Conservation (phyloP, 345 rosid genomes). For the Pugionium cornutum region DNA sequence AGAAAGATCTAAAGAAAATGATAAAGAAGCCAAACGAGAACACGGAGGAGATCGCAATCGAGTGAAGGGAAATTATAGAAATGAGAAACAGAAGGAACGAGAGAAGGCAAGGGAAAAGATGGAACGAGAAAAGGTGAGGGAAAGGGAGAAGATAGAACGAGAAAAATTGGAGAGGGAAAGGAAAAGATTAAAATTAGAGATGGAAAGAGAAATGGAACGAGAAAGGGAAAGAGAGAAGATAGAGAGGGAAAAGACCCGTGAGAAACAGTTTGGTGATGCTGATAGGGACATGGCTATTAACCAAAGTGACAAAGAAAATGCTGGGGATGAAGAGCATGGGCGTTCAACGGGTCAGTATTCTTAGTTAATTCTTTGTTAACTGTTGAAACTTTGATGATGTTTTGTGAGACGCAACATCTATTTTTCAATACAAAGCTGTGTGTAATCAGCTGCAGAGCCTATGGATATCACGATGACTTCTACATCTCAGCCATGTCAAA, state of each 20-base stretch:
- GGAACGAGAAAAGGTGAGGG: conserved; percentile 59
- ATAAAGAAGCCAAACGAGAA: conserved; percentile 58
- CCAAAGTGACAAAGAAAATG: conserved; percentile 54
- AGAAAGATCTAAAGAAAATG: conserved; percentile 49
- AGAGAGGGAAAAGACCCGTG: conserved; percentile 66
- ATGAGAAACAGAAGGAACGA: conserved; percentile 58
- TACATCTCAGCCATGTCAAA: conserved; percentile 62
- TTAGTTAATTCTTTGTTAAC: conserved; percentile 9
- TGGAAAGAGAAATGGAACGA: conserved; percentile 34
- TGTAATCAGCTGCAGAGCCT: conserved; percentile 64
- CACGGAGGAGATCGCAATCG: conserved; percentile 60
- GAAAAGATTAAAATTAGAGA: conserved; percentile 45
- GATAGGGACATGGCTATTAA: conserved; percentile 55
- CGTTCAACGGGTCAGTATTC: conserved; percentile 49
- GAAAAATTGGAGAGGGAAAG: conserved; percentile 68
- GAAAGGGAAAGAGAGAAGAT: conserved; percentile 52
- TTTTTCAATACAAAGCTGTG: not conserved
- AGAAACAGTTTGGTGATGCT: conserved; percentile 61
- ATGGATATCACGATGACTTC: conserved; percentile 64
- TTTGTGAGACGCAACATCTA: not conserved
- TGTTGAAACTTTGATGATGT: conserved; percentile 1
- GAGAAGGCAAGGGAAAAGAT: conserved; percentile 55
- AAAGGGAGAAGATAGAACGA: conserved; percentile 62
- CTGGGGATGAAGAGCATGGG: conserved; percentile 59
- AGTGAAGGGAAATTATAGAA: conserved; percentile 69